A percentile compares a stretch with the other conserved stretches of the same genome.
phyloP scores from a whole-genome alignment of 306 rosid species.

The Vigna trinervia region DNA sequence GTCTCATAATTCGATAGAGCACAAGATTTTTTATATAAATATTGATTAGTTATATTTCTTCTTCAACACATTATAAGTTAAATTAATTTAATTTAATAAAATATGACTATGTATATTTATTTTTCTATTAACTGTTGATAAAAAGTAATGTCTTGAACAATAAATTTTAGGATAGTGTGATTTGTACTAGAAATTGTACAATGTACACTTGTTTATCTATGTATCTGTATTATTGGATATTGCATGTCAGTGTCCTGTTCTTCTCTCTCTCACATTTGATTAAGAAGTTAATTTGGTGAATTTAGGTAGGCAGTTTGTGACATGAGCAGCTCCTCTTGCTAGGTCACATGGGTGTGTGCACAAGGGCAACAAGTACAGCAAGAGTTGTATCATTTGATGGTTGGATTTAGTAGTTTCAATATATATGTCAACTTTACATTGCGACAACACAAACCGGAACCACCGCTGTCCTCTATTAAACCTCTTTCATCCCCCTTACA shows the following conservation, averaged over 20 bases:
- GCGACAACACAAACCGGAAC: background rate
- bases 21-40: no score
- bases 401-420: background rate
- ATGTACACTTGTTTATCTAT: no score
- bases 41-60: no score
- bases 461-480: background rate
- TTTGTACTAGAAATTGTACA: background rate
- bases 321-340: slow-evolving; percentile 22
- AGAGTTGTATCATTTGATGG: background rate
- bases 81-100: no score
- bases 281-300: background rate
- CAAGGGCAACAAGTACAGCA: slow-evolving; percentile 1
- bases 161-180: no score
- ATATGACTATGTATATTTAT: no score
- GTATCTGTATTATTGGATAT: no score
- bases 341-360: slow-evolving; percentile 37
- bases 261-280: background rate
- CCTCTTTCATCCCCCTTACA: background rate
- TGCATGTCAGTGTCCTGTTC: no score
- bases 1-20: no score
- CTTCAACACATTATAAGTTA: no score
- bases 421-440: slow-evolving; percentile 16
- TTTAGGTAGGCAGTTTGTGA: background rate
- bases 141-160: no score
- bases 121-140: no score